Evolutionary conservation across 176 grass and related monocot genomes (phyloP), one percentile per base, ranked within the genome.

Genomic region (Musa troglodytarum): DNA sequence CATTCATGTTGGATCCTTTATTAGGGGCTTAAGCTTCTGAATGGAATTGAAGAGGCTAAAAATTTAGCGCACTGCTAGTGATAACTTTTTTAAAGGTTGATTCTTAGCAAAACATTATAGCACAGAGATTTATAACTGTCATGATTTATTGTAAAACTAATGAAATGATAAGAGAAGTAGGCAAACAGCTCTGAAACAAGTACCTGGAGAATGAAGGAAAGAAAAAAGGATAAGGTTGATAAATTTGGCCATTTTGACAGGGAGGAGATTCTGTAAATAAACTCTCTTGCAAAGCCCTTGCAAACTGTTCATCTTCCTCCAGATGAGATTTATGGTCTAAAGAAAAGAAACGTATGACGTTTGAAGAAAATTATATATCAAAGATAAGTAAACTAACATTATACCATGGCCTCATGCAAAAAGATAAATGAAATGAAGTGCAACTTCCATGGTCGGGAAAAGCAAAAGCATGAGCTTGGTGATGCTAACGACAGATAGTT

Each of bases 291-390:
- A 96, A 71, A 69, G 89, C 93, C 52, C 86, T 71, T 90, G 93
- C 89, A 84, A 96, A 83, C 68, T 92, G 87, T 82, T 96, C 93
- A 81, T 96, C 93, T 87, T 96, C 89, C 79, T 96, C 92, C 73
- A 92, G 78, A 76, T 79, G 74, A 80, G 86, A 81, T 50, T 20
- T 70, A 70, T 51, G 22, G 17, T 70, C 68, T 70, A 50, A 49
- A 65, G 8, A 70, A 20, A 51, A 51, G 9, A 50, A 70, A 70
- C 1, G 12, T 1, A n/a, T n/a, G 57, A 50, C 50, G 34, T 69
- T 49, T 49, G 50, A 69, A 50, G 7, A 69, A 69, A 50, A 70
- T 3, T 17, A 70, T 20, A 11, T 70, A 70, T 8, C 12, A 20
- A 3, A 70, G 19, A 70, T 43, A 70, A 70, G 29, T 1, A 49